phyloP scores from a whole-genome alignment of 202 grass and related monocot genomes.

The Miscanthus sacchariflorus region DNA sequence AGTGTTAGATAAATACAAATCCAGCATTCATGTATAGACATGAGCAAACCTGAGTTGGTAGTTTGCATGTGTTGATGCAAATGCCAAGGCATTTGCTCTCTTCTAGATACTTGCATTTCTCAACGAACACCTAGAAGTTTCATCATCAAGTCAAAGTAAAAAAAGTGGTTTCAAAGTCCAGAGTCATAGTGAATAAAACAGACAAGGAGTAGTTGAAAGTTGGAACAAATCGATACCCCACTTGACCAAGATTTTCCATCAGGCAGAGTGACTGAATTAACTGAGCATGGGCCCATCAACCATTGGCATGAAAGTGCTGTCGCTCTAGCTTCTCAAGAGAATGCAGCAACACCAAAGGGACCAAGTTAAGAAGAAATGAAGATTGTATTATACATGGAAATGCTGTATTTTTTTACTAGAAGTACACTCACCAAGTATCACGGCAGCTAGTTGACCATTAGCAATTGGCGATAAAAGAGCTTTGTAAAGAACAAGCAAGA shows the following conservation, averaged over 20 bases:
- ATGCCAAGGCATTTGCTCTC: constrained; percentile 96
- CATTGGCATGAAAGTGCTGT: constrained; percentile 90
- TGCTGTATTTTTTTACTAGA: neutral
- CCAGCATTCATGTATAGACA: neutral
- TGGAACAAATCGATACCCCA: constrained; percentile 65
- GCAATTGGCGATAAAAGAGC: constrained; percentile 75
- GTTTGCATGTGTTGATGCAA: constrained; percentile 94
- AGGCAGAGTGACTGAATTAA: constrained; percentile 70
- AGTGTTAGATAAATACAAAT: constrained; percentile 15
- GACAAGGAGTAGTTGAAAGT: neutral
- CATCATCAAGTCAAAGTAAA: neutral
- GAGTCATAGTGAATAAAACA: neutral
- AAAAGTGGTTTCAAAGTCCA: neutral
- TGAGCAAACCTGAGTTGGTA: constrained; percentile 81
- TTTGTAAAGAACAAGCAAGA: constrained; percentile 84
- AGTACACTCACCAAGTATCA: constrained; percentile 76
- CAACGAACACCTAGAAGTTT: constrained; percentile 67
- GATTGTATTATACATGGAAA: neutral
- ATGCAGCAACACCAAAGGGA: constrained; percentile 3
- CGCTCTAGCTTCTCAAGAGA: constrained; percentile 70
- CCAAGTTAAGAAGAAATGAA: constrained; percentile 1
- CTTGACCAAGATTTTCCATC: constrained; percentile 71
- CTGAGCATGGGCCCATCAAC: constrained; percentile 86
- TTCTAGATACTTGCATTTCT: constrained; percentile 91
- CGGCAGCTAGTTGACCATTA: constrained; percentile 70